Conservation (phyloP, 2,329 filamentous ascomycete species). For the Geosmithia morbida region DNA sequence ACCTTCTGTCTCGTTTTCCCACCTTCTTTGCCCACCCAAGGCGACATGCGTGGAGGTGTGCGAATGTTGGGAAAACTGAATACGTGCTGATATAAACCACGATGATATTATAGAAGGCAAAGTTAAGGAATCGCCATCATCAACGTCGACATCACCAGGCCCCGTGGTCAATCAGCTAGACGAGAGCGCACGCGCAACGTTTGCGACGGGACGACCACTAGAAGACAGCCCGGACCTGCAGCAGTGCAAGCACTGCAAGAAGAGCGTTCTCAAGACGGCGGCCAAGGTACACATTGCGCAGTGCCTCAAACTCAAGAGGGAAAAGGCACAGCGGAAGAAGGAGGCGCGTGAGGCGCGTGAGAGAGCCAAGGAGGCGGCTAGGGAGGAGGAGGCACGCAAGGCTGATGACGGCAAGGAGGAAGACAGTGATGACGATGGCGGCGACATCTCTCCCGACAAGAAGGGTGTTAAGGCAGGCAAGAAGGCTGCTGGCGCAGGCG, state of each 20-base stretch:
- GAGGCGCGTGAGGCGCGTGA: slow-evolving; percentile 59
- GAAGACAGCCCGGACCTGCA: slow-evolving; percentile 69
- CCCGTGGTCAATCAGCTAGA: slow-evolving; percentile 57
- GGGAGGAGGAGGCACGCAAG: slow-evolving; percentile 39
- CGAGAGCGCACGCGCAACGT: slow-evolving; percentile 61
- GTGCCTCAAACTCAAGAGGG: slow-evolving; percentile 74
- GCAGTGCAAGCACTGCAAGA: slow-evolving; percentile 89
- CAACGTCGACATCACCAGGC: slow-evolving; percentile 31
- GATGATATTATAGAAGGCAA: slow-evolving; percentile 30
- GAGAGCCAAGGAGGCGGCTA: slow-evolving; percentile 46
- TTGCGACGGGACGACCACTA: slow-evolving; percentile 67
- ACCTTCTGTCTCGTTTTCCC: background rate
- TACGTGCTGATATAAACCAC: background rate
- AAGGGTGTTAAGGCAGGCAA: slow-evolving; percentile 22
- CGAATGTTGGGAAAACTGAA: background rate
- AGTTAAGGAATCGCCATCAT: slow-evolving; percentile 22
- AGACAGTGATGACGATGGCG: slow-evolving; percentile 25
- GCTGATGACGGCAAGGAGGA: slow-evolving; percentile 35
- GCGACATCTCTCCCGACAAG: slow-evolving; percentile 25
- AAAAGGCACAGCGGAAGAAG: slow-evolving; percentile 65
- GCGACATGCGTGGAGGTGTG: background rate
- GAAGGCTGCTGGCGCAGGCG: slow-evolving; percentile 9
- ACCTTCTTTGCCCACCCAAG: no score
- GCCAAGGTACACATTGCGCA: slow-evolving; percentile 69
- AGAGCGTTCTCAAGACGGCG: slow-evolving; percentile 62